Percentiles rank a stretch among this genome's conserved stretches.
phyloP scores from a whole-genome alignment of 805 yeast species.

The Lachancea nothofagi region DNA sequence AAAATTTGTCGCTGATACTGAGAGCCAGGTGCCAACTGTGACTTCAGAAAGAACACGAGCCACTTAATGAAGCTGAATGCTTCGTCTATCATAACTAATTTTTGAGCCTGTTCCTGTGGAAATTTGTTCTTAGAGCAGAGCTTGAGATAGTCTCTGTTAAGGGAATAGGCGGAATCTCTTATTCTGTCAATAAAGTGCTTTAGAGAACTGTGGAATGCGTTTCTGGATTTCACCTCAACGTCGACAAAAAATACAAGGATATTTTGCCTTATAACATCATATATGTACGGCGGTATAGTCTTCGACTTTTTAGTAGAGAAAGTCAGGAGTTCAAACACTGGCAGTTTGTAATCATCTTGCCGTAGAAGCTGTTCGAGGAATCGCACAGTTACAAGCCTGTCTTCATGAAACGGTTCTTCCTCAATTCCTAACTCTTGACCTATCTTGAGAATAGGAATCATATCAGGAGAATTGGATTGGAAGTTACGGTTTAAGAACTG shows the following conservation, averaged over 20 bases:
- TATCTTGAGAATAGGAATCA: constrained; percentile 52
- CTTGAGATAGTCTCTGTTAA: constrained; percentile 47
- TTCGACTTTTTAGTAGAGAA: constrained; percentile 57
- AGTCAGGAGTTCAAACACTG: constrained; percentile 56
- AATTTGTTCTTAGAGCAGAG: constrained; percentile 35
- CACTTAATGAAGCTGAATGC: constrained; percentile 39
- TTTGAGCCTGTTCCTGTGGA: constrained; percentile 35
- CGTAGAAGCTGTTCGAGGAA: constrained; percentile 39
- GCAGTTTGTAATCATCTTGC: constrained; percentile 43
- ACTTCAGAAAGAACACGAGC: constrained; percentile 35
- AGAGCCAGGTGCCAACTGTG: constrained; percentile 47
- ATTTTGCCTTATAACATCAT: constrained; percentile 39
- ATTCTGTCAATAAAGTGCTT: constrained; percentile 59
- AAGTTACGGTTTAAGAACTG: constrained; percentile 28
- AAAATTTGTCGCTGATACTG: constrained; percentile 50
- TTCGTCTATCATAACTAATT: constrained; percentile 27
- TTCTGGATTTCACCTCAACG: constrained; percentile 60
- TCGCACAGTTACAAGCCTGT: constrained; percentile 32
- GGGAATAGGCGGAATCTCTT: constrained; percentile 60
- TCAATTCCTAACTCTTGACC: constrained; percentile 57
- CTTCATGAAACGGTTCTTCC: constrained; percentile 44
- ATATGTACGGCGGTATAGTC: constrained; percentile 44
- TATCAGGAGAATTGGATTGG: constrained; percentile 28
- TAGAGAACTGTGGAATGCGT: constrained; percentile 55
- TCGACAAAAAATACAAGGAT: constrained; percentile 56